Conservation (phyloP, 805 yeast genomes). For the Candida rishiriensis region DNA sequence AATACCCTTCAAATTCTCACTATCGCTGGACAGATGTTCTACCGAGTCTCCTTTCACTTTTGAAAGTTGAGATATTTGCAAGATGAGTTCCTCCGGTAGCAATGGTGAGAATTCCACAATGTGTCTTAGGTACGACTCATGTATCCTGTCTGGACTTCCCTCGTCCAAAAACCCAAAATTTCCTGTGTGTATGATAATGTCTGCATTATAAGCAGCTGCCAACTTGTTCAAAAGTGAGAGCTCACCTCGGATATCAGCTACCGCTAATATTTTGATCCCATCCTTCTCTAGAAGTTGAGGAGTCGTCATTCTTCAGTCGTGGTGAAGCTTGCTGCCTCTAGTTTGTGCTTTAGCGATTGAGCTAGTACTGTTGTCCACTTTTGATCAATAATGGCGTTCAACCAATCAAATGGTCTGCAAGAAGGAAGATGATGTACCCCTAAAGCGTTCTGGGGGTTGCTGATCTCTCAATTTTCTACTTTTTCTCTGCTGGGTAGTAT, state of each 20-base stretch:
- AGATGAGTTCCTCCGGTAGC: conserved; percentile 43
- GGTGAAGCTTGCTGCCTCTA: not conserved
- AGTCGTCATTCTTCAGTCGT: not conserved
- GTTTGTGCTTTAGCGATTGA: not conserved
- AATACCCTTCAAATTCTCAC: conserved; percentile 32
- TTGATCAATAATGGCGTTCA: no score
- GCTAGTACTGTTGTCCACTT: not conserved
- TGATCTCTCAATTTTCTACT: no score
- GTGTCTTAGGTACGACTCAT: conserved; percentile 56
- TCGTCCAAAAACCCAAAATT: conserved; percentile 72
- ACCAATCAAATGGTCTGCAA: no score
- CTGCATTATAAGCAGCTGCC: conserved; percentile 43
- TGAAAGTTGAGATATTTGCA: conserved; percentile 49
- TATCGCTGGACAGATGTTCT: conserved; percentile 34
- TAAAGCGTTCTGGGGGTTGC: not conserved
- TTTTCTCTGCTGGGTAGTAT: not conserved
- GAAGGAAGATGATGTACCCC: no score
- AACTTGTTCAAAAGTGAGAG: conserved; percentile 45
- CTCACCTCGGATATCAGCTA: conserved; percentile 57
- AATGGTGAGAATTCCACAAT: conserved; percentile 64
- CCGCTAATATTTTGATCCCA: conserved; percentile 26
- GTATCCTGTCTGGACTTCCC: conserved; percentile 48
- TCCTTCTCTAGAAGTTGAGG: conserved; percentile 13
- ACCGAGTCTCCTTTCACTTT: conserved; percentile 39
- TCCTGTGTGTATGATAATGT: conserved; percentile 65